Evolutionary conservation across 2,329 filamentous ascomycete genomes (phyloP).

Genomic region (Pezicula neosporulosa): DNA sequence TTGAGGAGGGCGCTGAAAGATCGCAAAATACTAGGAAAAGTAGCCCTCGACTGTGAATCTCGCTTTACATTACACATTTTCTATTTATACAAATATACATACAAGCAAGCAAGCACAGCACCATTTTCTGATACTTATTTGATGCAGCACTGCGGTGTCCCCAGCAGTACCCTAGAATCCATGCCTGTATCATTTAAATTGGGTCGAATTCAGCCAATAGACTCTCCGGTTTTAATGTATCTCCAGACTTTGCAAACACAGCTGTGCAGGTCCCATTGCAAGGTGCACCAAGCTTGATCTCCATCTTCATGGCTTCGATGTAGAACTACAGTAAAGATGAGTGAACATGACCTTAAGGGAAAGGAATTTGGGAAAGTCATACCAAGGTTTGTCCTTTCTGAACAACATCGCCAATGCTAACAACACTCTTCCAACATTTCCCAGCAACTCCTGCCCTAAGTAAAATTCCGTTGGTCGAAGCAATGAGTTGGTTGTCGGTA

Average conservation of each 20-base stretch:
- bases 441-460: conserved; percentile 40
- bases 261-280: neutral
- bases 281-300: conserved; percentile 52
- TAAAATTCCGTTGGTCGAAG: conserved; percentile 37
- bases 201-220: neutral
- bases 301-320: conserved; percentile 66
- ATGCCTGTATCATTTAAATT: too few species aligned
- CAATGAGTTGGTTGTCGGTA: conserved; percentile 32
- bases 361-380: neutral
- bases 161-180: neutral
- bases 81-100: too few species aligned
- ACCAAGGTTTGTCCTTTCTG: conserved; percentile 38
- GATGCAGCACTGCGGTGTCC: too few species aligned
- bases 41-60: too few species aligned
- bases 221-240: neutral
- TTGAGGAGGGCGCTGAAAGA: too few species aligned
- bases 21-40: too few species aligned
- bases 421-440: conserved; percentile 44
- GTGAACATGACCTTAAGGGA: neutral
- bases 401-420: conserved; percentile 45
- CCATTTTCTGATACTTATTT: too few species aligned
- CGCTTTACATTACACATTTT: too few species aligned
- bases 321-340: conserved; percentile 39
- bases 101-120: too few species aligned
- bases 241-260: neutral